Conservation (phyloP, 73 alveolate species). For the Stentor coeruleus region DNA sequence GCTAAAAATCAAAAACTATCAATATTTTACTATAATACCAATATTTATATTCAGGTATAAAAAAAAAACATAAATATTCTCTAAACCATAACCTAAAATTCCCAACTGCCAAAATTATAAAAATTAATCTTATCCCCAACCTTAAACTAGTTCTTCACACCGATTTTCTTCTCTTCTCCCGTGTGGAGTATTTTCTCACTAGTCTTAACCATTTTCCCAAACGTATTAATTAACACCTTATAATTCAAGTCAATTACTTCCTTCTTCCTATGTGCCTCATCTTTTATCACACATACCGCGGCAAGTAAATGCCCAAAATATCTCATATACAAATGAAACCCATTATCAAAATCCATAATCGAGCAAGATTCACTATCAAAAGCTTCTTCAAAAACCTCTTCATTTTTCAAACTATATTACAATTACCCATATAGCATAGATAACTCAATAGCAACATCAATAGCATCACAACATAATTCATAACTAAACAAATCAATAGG, state of each 20-base stretch:
- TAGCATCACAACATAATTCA: conserved; percentile 94
- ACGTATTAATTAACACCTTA: not conserved
- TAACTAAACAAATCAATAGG: conserved; percentile 78
- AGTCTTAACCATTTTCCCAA: not conserved
- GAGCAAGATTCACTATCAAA: not conserved
- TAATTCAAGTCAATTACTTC: not conserved
- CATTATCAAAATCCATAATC: not conserved
- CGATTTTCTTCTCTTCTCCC: not conserved
- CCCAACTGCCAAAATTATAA: no score
- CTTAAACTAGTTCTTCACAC: no score
- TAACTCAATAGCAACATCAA: conserved; percentile 92
- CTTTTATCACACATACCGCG: not conserved
- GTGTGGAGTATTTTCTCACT: not conserved
- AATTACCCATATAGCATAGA: conserved; percentile 81
- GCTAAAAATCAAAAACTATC: no score
- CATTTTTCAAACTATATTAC: not conserved
- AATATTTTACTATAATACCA: no score
- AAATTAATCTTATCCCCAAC: no score
- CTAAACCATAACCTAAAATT: no score
- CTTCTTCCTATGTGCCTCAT: not conserved
- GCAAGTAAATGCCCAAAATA: not conserved
- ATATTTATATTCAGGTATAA: no score
- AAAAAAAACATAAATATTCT: no score
- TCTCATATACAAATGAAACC: not conserved
- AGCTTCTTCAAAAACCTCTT: not conserved